Evolutionary conservation across 1,139 yeast species (phyloP), one percentile per base, ranked within the genome.

Genomic region (Magnusiomyces suaveolens): DNA sequence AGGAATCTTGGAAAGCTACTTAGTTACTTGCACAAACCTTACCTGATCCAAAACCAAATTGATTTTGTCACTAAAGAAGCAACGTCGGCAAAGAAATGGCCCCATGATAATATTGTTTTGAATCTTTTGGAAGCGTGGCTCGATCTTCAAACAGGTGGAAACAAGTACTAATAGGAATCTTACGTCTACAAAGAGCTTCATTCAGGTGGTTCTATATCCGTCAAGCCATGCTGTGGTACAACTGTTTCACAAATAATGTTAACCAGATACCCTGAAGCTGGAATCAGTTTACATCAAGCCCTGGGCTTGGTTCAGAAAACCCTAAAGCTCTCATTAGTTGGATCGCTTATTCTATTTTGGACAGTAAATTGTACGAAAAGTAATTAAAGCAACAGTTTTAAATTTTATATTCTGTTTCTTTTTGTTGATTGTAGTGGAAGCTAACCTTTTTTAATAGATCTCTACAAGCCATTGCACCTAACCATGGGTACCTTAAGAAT

Each of bases 181-280:
- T 85, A 83, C 68, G 84, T 85, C 62, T 85, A 79, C 67, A 92
- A 85, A 66, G 94, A 85, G 69, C 73, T 83, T 55, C 75, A 82
- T 54, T 77, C 80, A 52, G 67, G 64, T 33, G 66, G 66, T 10
- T 56, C 74, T 29, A 79, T 65, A 69, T 76, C 75, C 69, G 78
- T 63, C 66, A 75, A 70, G 71, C 75, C 72, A 36, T 65, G 80
- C 48, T 68, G 77, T 52, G 78, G 79, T 46, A 75, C 75, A 61
- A 71, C 76, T 12, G 74, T 74, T 1, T 67, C 79, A 14, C 77
- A 76, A 57, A 64, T 76, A 53, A 75, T 73, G 61, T 64, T 76
- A 52, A 75, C 74, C 18, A 72, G 78, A 48, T 61, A 72, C 53
- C 76, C 76, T 21, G 81, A 77, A 62, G 76, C 79, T n/a, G 72